phyloP scores from a whole-genome alignment of 1,139 yeast species.

The Debaryomyces subglobosus region DNA sequence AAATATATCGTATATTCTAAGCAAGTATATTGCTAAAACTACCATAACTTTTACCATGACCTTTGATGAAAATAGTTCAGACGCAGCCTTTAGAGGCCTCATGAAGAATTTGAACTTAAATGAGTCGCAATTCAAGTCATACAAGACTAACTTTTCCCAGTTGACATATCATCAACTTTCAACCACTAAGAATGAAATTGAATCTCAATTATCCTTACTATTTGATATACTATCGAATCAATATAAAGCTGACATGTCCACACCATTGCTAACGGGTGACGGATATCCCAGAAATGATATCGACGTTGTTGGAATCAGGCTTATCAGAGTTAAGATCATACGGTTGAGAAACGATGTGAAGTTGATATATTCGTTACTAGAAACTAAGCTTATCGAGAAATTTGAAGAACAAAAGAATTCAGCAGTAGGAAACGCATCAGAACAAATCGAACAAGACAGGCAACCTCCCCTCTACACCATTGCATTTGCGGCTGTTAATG shows the following conservation, averaged over 20 bases:
- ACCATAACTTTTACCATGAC: conserved; percentile 11
- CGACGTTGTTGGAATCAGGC: conserved; percentile 70
- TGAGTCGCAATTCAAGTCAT: conserved; percentile 25
- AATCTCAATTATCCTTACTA: conserved; percentile 32
- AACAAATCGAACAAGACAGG: not conserved
- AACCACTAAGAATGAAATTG: conserved; percentile 34
- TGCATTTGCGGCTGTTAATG: conserved; percentile 62
- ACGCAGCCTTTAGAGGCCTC: conserved; percentile 37
- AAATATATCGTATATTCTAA: not conserved
- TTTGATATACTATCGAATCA: conserved; percentile 35
- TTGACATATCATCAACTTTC: conserved; percentile 33
- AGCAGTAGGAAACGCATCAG: not conserved
- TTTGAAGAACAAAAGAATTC: conserved; percentile 23
- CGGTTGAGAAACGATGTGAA: conserved; percentile 70
- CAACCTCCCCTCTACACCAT: conserved; percentile 18
- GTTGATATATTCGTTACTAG: conserved; percentile 51
- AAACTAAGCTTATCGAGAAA: conserved; percentile 46
- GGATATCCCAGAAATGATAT: conserved; percentile 88
- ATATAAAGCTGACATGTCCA: conserved; percentile 59
- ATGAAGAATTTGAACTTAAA: conserved; percentile 45
- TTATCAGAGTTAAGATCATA: conserved; percentile 65
- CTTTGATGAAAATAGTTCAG: conserved; percentile 17
- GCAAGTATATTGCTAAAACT: not conserved
- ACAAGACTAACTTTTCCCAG: conserved; percentile 22
- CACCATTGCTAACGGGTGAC: conserved; percentile 65